Evolutionary conservation across 805 yeast genomes (phyloP), one percentile per base, ranked within the genome.

Genomic region (Nakazawaea ernobii): DNA sequence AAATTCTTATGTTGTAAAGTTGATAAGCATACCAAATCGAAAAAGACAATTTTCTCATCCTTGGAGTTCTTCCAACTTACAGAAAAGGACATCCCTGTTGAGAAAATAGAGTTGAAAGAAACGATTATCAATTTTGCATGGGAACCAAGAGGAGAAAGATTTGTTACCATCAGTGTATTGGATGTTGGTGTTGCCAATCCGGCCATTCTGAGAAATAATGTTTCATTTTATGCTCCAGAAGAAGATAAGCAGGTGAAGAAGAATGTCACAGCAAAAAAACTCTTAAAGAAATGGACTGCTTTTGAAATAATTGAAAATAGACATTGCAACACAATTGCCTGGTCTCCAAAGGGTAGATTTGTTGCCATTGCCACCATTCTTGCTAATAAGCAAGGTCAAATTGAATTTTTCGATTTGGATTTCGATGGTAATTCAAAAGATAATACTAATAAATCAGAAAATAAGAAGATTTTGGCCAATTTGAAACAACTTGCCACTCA

Each of bases 311-410:
- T 86, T 47, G 74, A 74, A 36, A 78, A 81, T 62, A 85, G 82
- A 63, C 79, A 79, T 56, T 69, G 83, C 40, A 89, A 87, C 69
- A 77, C 85, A 30, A 74, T 94, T 51, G 70, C 74, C 53, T 94
- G 96, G 92, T 81, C 96, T 29, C 98, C 99, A 62, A 79, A 79
- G 62, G 98, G 99, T 53, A 82, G 97, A 69, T 91, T 86, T 68
- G 85, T 84, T 41, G 73, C 71, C 28, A 61, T 76, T 49, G 77
- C 78, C 39, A 69, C 81, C 17, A 62, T 73, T 42, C 39, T 62
- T 30, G 68, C 71, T 54, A 64, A 55, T 27, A 53, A 62, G 26
- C 56, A 57, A 40, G 83, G 88, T 50, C 86, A 82, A 55, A 63
- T 94, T 46, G 95, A 88, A 55, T 91, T 94, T 70, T 92, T 72